Base-by-base conservation (phyloP, 2,329 filamentous ascomycete genomes). In the Blumeria hordei region DNA sequence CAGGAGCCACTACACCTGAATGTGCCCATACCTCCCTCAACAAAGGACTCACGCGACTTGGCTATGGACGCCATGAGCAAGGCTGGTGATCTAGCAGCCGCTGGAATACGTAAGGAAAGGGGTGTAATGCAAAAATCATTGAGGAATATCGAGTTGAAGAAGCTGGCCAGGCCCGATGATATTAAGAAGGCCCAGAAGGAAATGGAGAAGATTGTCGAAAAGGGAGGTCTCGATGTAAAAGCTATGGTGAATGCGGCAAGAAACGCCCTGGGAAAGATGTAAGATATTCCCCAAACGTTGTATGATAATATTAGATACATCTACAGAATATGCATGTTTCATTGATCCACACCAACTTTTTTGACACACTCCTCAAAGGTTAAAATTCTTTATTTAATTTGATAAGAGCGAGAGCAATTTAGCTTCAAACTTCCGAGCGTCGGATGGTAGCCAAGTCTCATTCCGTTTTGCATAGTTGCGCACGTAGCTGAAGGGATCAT, bases 11-110 rank as follows among this genome's bases (percentile, higher is more conserved):
- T 71, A n/a, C 71, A 74, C 6, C 67, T 78, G 8, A 69, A 73
- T 53, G 68, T 79, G 16, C 71, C 73, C 18, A 71, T 78, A 28
- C 75, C 75, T 1, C 74, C 76, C 5, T 74, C 75, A 0, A 79
- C 75, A 0, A 75, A 73, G 53, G 75, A 78, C 58, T 70, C 71
- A n/a, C 67, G 73, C 32, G 68, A 70, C 56, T 54, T 59, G 28
- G 62, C 63, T n/a, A 57, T 65, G 5, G 58, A 58, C 18, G 59
- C 61, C 7, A 65, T 65, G 28, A 61, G 56, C n/a, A 65, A 64
- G 53, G 61, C 62, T 1, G 65, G 66, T 5, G 64, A 67, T 47
- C 60, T 57, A 36, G 63, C 66, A 1, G 62, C 58, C 44, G 51
- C 57, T 5, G 63, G 56, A 1, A 55, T 69, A 5, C 63, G 62